Evolutionary conservation across 2,329 filamentous ascomycete genomes (phyloP), one percentile per base, ranked within the genome.

Genomic region (Neophaeococcomyces mojaviensis): DNA sequence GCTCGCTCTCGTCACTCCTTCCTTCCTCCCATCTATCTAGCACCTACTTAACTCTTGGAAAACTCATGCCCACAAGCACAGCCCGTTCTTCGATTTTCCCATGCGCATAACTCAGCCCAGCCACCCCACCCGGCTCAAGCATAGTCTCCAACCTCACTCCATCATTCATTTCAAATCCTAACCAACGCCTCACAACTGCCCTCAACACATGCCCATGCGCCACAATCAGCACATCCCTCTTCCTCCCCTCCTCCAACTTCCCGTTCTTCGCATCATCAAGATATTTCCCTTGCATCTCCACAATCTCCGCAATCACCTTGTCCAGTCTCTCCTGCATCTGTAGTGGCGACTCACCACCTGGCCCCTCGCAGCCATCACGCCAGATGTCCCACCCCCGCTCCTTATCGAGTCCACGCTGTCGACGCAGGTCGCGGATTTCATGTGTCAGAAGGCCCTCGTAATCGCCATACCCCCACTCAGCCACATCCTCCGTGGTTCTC

Each of bases 381-480:
- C 76, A 79, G 39, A 80, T 78, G 59, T 77, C 67, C 76, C 77
- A 80, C 20, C 63, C 59, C 30, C 54, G 55, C n/a, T 72, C 67
- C 10, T 46, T 48, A 55, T 78, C 75, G 15, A 77, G 60, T 0
- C 75, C 75, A 7, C 66, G 62, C 46, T 67, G 54, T 50, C 67
- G 62, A 48, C 78, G 67, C 49, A 64, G 53, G 22, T 63, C 58
- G 12, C 65, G 63, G 41, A 82, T 81, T 54, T 77, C 64, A n/a
- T 64, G 57, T 6, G 66, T 68, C 37, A 68, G 69, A 19, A 79
- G 59, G 9, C 79, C 79, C 59, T 82, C 79, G 58, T 82, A 82
- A 49, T 72, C 64, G 37, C 79, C 78, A 60, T 82, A 82, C 49
- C 77, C 72, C 79, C 79, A 82, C 59, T 82, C 78, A 2, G 71